Evolutionary conservation across 2,329 filamentous ascomycete genomes (phyloP), one percentile per base, ranked within the genome.

Genomic region (Rutstroemia sp.): DNA sequence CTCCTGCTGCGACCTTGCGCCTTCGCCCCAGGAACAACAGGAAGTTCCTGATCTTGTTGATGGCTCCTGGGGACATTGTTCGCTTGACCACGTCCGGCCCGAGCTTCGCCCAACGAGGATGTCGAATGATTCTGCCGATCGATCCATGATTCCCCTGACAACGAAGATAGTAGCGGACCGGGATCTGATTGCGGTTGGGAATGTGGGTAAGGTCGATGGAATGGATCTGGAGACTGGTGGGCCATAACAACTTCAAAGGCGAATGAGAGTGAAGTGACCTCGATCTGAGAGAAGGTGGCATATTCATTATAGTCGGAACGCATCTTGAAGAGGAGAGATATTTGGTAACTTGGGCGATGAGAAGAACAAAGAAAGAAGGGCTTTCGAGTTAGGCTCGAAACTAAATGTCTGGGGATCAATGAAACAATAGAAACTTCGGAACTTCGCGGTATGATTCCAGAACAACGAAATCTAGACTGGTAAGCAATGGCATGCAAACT

Each of bases 1-100:
- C 52, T 54, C 8, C 52, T 54, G 48, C 52, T 54, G 6, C 52
- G 44, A 3, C 52, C 27, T 37, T 30, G 48, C 34, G 7, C 34
- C 7, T 27, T 4, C 7, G 27, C n/a, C 12, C 23, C 14, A 16
- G 52, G 52, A 21, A 39, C 27, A 17, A 14, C 45, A 2, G 52
- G 52, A 4, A 49, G 45, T n/a, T 34, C 12, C 9, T 34, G 30
- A 12, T 49, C 23, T 48, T 19, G 39, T 10, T 16, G n/a, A 21
- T 42, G 19, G 8, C 45, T 30, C 45, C 12, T 19, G 9, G 44
- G 38, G 5, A 17, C 12, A n/a, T 23, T 42, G 27, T 34, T 30
- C 16, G 48, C 8, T 42, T 45, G 34, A 5, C 17, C 19, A 34
- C 12, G 30, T 34, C 30, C 30, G 10, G 10, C 14, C n/a, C 16